Base-by-base conservation (phyloP, 306 rosid species). In the Cicer cuneatum region DNA sequence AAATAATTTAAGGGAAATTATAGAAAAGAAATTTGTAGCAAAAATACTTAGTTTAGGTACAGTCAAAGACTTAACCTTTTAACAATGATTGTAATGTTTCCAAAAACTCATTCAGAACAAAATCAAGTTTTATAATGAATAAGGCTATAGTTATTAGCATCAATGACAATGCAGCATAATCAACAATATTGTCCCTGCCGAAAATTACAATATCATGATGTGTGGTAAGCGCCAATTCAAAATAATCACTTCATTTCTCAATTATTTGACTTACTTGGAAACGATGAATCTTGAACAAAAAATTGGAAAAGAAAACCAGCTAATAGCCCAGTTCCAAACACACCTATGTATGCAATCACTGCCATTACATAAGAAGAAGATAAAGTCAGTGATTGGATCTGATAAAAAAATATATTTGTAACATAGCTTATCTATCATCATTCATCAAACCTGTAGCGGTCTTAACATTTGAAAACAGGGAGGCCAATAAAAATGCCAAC, bases 241-340 rank as follows among this genome's bases (percentile, higher is more conserved):
- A 43, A 29, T 29, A 29, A 29, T 29, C 35, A 29, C 35, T 29
- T 29, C 35, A 29, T 57, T 73, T 45, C 33, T 65, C 72, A 61
- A 19, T 38, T 56, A 69, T 46, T 73, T 59, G 75, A 86, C 96
- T 90, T 91, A 93, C 98, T 84, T 10, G 98, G 98, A 66, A 83
- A 83, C 2, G 87, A 83, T 16, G 86, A 40, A 81, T 89, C 96
- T 80, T 93, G 77, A 57, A 93, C 33, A 47, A 93, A 89, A 84
- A 81, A 84, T 71, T 85, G 85, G 83, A 93, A 93, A 80, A 91
- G 97, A 84, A 70, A 91, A 78, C 82, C 96, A 71, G 85, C 92
- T 65, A 93, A 83, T 71, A 93, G 89, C 82, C 98, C 98, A 66
- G 86, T 84, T 83, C 89, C 98, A 75, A 93, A 93, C 24, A 93